phyloP scores from a whole-genome alignment of 192 early-diverging fungal genomes.

The Pilobolus umbonatus region DNA sequence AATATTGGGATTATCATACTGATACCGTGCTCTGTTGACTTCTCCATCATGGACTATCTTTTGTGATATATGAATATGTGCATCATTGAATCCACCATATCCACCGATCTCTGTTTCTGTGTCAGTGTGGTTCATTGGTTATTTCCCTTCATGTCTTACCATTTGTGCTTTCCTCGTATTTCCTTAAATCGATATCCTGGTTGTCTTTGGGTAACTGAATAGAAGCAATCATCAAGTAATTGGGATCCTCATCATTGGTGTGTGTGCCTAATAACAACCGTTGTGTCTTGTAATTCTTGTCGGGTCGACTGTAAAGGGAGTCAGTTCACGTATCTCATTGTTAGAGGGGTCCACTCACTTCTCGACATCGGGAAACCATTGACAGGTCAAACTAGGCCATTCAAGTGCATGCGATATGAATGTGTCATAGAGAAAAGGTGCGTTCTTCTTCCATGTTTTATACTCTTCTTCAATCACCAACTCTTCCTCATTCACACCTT shows the following conservation, averaged over 20 bases:
- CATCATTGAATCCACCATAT: slow-evolving; percentile 40
- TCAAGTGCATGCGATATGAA: slow-evolving; percentile 97
- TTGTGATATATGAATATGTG: slow-evolving; percentile 87
- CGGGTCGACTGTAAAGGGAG: slow-evolving; percentile 46
- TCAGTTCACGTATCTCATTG: not conserved
- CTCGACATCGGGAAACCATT: slow-evolving; percentile 96
- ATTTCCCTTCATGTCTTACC: slow-evolving; percentile 10
- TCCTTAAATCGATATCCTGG: slow-evolving; percentile 30
- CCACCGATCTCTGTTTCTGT: slow-evolving; percentile 23
- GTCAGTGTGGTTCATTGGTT: not conserved
- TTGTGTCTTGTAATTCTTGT: slow-evolving; percentile 88
- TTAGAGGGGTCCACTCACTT: slow-evolving; percentile 36
- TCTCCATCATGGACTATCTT: slow-evolving; percentile 96
- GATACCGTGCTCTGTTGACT: slow-evolving; percentile 97
- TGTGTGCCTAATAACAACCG: slow-evolving; percentile 92
- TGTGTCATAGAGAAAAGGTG: slow-evolving; percentile 96
- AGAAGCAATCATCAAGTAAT: slow-evolving; percentile 93
- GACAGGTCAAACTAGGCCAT: slow-evolving; percentile 96
- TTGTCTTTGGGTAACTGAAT: slow-evolving; percentile 54
- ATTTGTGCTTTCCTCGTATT: slow-evolving; percentile 34
- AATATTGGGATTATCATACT: slow-evolving; percentile 92
- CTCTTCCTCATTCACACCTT: slow-evolving; percentile 36
- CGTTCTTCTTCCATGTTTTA: slow-evolving; percentile 99
- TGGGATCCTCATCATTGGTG: slow-evolving; percentile 92
- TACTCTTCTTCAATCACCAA: slow-evolving; percentile 95